Percentiles rank a stretch among this genome's conserved stretches.
Conservation (phyloP, 148 eudicot species). For the Diospyros lotus region DNA sequence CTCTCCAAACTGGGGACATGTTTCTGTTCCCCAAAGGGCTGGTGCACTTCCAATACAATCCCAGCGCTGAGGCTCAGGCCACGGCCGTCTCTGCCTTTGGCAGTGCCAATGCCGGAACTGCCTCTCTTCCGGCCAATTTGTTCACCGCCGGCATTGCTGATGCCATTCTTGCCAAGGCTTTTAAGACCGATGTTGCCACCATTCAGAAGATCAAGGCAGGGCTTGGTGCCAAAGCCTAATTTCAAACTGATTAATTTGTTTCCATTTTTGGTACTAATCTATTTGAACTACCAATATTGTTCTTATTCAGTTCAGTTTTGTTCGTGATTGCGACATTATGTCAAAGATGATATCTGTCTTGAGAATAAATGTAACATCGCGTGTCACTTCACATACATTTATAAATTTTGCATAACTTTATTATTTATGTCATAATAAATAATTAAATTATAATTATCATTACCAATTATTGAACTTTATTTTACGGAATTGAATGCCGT, state of each 20-base stretch:
- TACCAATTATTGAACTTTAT: too few species aligned
- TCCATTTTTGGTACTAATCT: too few species aligned
- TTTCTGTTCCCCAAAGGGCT: neutral
- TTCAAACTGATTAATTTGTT: neutral
- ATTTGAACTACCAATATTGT: too few species aligned
- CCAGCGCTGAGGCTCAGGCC: neutral
- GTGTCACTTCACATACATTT: too few species aligned
- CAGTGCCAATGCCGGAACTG: neutral
- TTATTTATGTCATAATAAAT: too few species aligned
- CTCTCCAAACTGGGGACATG: neutral
- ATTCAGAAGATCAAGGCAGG: slow-evolving; percentile 5
- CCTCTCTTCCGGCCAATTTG: neutral
- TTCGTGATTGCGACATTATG: too few species aligned
- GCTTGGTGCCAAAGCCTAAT: slow-evolving; percentile 2
- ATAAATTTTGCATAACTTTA: too few species aligned
- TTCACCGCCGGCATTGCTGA: neutral
- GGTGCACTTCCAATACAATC: slow-evolving; percentile 3
- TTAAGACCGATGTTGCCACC: neutral
- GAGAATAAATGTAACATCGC: too few species aligned
- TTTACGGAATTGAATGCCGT: too few species aligned
- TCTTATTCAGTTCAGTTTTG: too few species aligned
- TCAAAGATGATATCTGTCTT: too few species aligned
- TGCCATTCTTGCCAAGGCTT: neutral
- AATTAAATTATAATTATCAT: too few species aligned
- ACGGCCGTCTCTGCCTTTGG: slow-evolving; percentile 5